Base-by-base conservation (phyloP, 305 asterid genomes). In the Nicotiana rustica region DNA sequence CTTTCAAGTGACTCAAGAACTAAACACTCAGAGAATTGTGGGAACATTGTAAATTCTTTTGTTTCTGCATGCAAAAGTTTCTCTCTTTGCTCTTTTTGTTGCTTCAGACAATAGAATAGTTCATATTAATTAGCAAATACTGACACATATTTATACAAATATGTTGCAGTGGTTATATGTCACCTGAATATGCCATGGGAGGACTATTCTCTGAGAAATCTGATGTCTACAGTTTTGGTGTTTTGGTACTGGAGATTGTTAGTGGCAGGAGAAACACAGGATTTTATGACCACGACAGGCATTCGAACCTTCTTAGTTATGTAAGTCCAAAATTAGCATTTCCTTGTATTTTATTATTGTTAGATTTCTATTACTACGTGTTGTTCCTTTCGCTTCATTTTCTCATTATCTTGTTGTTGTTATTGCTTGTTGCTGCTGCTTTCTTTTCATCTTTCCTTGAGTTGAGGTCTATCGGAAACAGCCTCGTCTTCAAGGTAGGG, bases 151-250 rank as follows among this genome's bases (percentile, higher is more conserved):
- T 33, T 55, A 33, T 55, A 18, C 2, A 78, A 59, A 17, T 78
- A 14, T 59, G 36, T 66, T 81, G 61, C 85, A 85, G 83, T 2
- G 87, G 87, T 35, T 85, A 85, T 60, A 82, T 84, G 86, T 65
- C 84, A 9, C 86, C 86, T 0, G 86, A 84, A 12, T 84, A 84
- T 56, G 86, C 44, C 10, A 78, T 78, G 80, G 77, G 87, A 25
- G 85, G 87, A 55, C 47, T 68, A 17, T 70, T 85, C 9, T 85
- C 87, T 38, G 83, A 82, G 67, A 85, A 82, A 70, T 85, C 87
- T 33, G 87, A 85, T 78, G 88, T 82, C 61, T 85, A 82, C 33
- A 67, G 85, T 76, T 85, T 82, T 8, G 87, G 87, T 4, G 83
- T 85, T 3, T 80, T 78, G 25, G 19, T 85, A 13, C 82, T 85